These are phyloP conservation scores for Wickerhamomyces ciferrii DNA, from an alignment of 805 yeast species.

Conservation along the genomic window DNA sequence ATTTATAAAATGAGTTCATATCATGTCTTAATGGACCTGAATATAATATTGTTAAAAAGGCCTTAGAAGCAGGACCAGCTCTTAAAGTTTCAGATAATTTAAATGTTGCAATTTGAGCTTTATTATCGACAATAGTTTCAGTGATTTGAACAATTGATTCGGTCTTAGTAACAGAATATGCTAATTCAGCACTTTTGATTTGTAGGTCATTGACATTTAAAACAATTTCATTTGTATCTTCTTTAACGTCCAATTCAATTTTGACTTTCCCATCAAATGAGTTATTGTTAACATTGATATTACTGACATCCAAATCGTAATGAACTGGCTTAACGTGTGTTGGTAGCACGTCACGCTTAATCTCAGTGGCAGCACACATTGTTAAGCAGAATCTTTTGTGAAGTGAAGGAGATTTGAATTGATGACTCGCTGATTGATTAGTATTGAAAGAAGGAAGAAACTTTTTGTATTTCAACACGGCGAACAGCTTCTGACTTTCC, in stretches of 20 bases:
- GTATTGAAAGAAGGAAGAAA: too few relatives aligned
- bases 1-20: constrained; percentile 79
- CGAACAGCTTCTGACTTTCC: background rate
- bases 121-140: constrained; percentile 38
- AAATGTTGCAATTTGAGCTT: constrained; percentile 59
- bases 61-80: constrained; percentile 29
- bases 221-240: constrained; percentile 37
- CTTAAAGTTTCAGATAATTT: constrained; percentile 40
- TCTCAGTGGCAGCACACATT: background rate
- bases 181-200: constrained; percentile 38
- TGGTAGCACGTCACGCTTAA: constrained; percentile 45
- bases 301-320: constrained; percentile 55
- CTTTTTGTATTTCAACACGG: background rate
- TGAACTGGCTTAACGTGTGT: constrained; percentile 63
- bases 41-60: constrained; percentile 42
- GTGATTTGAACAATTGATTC: constrained; percentile 14
- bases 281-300: constrained; percentile 54
- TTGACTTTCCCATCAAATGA: constrained; percentile 50
- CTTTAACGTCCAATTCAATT: constrained; percentile 49
- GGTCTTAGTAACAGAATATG: constrained; percentile 29
- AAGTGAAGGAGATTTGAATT: too few relatives aligned
- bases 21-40: constrained; percentile 60
- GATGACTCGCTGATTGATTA: background rate
- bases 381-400: too few relatives aligned
- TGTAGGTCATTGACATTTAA: constrained; percentile 62